Percentiles rank a stretch among this genome's conserved stretches.
These are phyloP conservation scores for Xylaria flabelliformis DNA, from an alignment of 495 filamentous ascomycete genomes.

Conservation along the genomic window DNA sequence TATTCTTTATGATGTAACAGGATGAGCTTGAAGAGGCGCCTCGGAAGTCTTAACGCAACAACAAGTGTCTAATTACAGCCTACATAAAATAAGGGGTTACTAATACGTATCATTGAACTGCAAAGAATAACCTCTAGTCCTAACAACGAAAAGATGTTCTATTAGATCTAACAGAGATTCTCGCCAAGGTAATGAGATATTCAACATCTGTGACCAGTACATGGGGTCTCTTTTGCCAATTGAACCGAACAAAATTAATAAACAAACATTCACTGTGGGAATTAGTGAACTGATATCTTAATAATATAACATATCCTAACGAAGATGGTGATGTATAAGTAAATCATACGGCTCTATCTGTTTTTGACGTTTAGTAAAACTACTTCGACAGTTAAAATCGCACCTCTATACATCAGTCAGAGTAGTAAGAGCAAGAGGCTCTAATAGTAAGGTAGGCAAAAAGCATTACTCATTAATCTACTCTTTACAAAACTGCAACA, in stretches of 20 bases:
- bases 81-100: not conserved
- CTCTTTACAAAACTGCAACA: not conserved
- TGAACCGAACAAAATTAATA: not conserved
- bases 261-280: not conserved
- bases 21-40: too few species aligned
- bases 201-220: not conserved
- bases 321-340: not conserved
- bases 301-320: not conserved
- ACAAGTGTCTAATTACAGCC: not conserved
- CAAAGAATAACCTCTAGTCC: not conserved
- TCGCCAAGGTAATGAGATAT: not conserved
- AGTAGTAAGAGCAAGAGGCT: too few species aligned
- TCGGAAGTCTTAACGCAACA: not conserved
- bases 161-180: too few species aligned
- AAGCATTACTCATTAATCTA: not conserved
- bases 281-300: not conserved
- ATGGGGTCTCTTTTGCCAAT: not conserved
- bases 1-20: not conserved
- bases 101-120: not conserved
- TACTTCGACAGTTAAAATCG: not conserved
- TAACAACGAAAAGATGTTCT: too few species aligned
- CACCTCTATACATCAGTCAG: not conserved
- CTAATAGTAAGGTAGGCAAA: too few species aligned
- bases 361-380: not conserved
- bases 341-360: not conserved